Conservation (phyloP, 2,329 filamentous ascomycete genomes). For the Neofusicoccum laricinum region DNA sequence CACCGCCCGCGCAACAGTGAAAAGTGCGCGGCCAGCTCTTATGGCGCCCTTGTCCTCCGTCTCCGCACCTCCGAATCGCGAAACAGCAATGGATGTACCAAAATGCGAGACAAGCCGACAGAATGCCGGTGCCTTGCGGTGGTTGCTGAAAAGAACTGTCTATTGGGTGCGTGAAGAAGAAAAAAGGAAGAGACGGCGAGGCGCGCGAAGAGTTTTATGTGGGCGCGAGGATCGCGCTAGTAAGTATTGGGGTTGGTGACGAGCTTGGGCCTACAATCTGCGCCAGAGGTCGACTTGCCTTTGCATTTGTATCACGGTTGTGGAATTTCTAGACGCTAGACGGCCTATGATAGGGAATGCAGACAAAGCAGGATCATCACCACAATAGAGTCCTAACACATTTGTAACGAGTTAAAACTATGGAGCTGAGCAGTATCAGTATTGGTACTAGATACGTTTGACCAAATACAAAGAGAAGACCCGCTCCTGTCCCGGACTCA, state of each 20-base stretch:
- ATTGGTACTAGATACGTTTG: too few relatives aligned
- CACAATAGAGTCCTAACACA: too few relatives aligned
- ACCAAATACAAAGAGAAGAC: too few relatives aligned
- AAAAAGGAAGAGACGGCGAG: neutral
- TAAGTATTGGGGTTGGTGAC: neutral
- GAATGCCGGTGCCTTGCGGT: conserved; percentile 11
- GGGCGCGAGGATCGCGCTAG: neutral
- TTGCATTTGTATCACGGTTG: too few relatives aligned
- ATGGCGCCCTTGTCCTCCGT: conserved; percentile 3
- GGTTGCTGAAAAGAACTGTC: conserved; percentile 18
- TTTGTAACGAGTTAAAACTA: too few relatives aligned
- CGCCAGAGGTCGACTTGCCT: too few relatives aligned
- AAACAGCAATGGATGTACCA: conserved; percentile 12
- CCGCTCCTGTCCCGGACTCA: too few relatives aligned
- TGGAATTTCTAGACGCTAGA: too few relatives aligned
- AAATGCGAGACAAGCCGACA: conserved; percentile 1
- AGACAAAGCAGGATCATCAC: too few relatives aligned
- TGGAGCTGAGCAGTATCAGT: too few relatives aligned
- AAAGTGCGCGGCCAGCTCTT: conserved; percentile 18
- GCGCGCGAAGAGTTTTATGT: conserved; percentile 2
- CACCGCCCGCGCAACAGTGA: conserved; percentile 16
- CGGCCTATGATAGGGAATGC: too few relatives aligned
- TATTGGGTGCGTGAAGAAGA: conserved; percentile 14
- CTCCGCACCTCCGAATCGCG: conserved; percentile 16
- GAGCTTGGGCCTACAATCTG: too few relatives aligned